Evolutionary conservation across 495 filamentous ascomycete genomes (phyloP), one percentile per base, ranked within the genome.

Genomic region (Hypoxylon trugodes): DNA sequence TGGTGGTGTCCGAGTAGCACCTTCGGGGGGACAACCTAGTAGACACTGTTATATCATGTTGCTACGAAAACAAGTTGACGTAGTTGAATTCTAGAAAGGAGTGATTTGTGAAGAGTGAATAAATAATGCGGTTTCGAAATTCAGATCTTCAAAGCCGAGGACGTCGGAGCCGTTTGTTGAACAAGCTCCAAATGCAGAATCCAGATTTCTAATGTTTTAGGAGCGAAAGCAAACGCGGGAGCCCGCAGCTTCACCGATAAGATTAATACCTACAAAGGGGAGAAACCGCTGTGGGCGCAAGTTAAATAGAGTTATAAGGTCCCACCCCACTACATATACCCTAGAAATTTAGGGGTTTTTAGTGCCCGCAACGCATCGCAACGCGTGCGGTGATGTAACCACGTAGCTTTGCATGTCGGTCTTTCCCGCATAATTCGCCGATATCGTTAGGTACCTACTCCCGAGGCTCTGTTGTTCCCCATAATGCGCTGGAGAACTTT

Each of bases 241-340:
- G 61, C 61, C 59, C 41, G 53, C 26, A 32, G 53, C 61, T 65
- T 53, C 49, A 25, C 41, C 47, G 49, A 65, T 59, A 53, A 59
- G 47, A 59, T 59, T 48, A 32, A 60, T 33, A 16, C 57, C 12
- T 19, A 48, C 25, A 13, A n/a, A 33, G 45, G 45, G 45, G 45
- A n/a, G n/a, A n/a, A n/a, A n/a, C n/a, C n/a, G n/a, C 10, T 26
- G 10, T 30, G 28, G 4, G 4, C 12, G 48, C 25, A 21, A 21
- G 49, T 61, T 61, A 61, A 54, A 54, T 57, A 54, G 33, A 45
- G 40, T 46, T 53, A 46, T 35, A 24, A 26, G 13, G 19, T 38
- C 58, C 58, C 58, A 53, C 58, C 33, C 43, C 35, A 8, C 45
- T 15, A 49, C 35, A 49, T 36, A 4, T 24, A 30, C 47, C 18